Base-by-base conservation (phyloP, 2,329 filamentous ascomycete genomes). In the Hansfordia pulvinata region DNA sequence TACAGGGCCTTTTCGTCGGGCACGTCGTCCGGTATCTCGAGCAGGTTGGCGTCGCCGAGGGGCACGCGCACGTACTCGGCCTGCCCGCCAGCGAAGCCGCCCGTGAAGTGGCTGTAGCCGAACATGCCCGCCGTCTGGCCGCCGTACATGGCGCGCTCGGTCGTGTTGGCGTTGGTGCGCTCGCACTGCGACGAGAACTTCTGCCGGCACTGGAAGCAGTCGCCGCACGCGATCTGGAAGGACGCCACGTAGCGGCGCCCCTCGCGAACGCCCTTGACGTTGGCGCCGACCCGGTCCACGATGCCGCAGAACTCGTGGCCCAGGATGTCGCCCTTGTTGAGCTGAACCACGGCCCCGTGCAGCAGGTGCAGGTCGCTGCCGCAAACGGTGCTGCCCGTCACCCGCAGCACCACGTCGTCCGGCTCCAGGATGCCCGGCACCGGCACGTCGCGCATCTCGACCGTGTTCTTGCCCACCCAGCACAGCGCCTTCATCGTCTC, bases 31-130 rank as follows among this genome's bases (percentile, higher is more conserved):
- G 85, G 84, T 5, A 93, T 69, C 40, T 76, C 72, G 9, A 93
- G 62, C 13, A 93, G 59, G 44, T 93, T 93, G 32, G 83, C 74
- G 39, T 90, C 79, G 16, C 73, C 84, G 17, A 75, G 69, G 0
- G 85, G 83, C 6, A 92, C 82, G 6, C 84, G 69, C 1, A 86
- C 76, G 42, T 84, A 93, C 53, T 93, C 85, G 4, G 83, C 79
- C 51, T 93, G 85, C 0, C 84, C 84, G 25, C 85, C 83, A 1
- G 83, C 82, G 44, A 88, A 93, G 0, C 85, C 85, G 6, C 83
- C 84, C 0, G 80, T 85, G 44, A 93, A 82, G 43, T 84, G 76
- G 3, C 70, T 74, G 43, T 80, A 81, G 2, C 76, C 76, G 41
- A 81, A 79, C 36, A 81, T 74, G 11, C 73, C 84, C 1, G 80